phyloP scores from a whole-genome alignment of 2,329 filamentous ascomycete species.

The Pleomassaria siparia region DNA sequence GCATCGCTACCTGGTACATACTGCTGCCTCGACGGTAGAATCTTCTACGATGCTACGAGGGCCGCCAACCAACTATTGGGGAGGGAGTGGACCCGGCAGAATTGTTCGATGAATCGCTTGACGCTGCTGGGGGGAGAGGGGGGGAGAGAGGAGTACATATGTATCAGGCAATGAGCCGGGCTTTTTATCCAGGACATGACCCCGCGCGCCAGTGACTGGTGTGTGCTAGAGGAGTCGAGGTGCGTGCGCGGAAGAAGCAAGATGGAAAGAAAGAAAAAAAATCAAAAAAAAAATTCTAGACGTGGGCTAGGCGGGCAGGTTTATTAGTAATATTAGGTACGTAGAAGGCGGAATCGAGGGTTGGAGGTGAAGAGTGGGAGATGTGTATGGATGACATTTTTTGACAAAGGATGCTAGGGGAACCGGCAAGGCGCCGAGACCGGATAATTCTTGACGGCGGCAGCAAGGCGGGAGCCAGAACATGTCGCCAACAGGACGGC shows the following conservation, averaged over 20 bases:
- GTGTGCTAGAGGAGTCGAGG: not conserved
- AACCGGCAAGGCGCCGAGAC: not conserved
- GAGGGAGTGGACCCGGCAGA: not conserved
- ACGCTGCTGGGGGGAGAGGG: slow-evolving; percentile 7
- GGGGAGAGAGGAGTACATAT: slow-evolving; percentile 1
- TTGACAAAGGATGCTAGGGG: not conserved
- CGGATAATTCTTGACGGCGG: not conserved
- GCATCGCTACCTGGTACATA: not conserved
- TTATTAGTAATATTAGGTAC: too few species aligned
- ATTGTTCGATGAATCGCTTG: not conserved
- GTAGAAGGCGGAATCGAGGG: too few species aligned
- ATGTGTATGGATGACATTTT: too few species aligned
- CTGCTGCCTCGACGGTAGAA: not conserved
- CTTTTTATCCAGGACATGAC: slow-evolving; percentile 16
- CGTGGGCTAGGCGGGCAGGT: not conserved
- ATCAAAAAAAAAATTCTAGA: not conserved
- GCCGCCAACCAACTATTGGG: not conserved
- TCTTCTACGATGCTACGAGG: too few species aligned
- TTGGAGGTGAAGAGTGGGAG: not conserved
- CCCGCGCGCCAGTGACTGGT: not conserved
- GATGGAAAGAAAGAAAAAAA: not conserved
- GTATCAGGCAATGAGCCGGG: slow-evolving; percentile 16
- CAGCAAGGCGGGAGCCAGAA: not conserved
- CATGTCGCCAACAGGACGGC: slow-evolving; percentile 4
- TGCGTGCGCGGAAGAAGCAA: slow-evolving; percentile 9